Conservation (phyloP, 2,329 filamentous ascomycete genomes). For the Talaromyces sp. region DNA sequence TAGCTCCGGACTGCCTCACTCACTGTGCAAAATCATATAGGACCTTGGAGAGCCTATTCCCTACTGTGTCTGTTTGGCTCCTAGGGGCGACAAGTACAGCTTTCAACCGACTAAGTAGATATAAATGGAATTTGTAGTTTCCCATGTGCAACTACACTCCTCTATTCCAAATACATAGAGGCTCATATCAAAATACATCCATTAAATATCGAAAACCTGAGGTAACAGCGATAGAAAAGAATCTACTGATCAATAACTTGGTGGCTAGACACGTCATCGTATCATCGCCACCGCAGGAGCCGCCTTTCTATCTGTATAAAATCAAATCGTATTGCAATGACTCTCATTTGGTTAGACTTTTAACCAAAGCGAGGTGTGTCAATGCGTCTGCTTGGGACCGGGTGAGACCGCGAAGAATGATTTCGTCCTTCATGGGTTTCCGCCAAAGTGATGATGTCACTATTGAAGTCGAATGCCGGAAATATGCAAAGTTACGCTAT, state of each 20-base stretch:
- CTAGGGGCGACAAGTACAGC: too few relatives aligned
- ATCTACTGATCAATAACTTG: not conserved
- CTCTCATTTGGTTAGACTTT: not conserved
- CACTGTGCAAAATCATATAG: not conserved
- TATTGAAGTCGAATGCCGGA: not conserved
- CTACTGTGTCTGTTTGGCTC: not conserved
- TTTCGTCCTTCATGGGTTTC: not conserved
- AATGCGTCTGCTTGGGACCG: not conserved
- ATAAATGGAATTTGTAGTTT: not conserved
- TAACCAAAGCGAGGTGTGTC: not conserved
- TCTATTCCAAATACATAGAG: too few relatives aligned
- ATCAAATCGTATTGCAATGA: not conserved
- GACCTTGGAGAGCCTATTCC: not conserved
- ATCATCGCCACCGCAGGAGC: not conserved
- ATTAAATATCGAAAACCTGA: too few relatives aligned
- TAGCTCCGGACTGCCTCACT: not conserved
- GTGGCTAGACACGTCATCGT: not conserved
- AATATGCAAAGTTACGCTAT: not conserved
- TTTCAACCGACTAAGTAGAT: too few relatives aligned
- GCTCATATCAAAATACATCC: too few relatives aligned
- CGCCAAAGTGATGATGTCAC: not conserved
- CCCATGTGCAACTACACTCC: not conserved
- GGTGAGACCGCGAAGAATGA: not conserved
- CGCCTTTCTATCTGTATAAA: not conserved
- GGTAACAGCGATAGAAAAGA: too few relatives aligned